phyloP scores from a whole-genome alignment of 352 stramenopile genomes.

The Globisporangium iwayamae region DNA sequence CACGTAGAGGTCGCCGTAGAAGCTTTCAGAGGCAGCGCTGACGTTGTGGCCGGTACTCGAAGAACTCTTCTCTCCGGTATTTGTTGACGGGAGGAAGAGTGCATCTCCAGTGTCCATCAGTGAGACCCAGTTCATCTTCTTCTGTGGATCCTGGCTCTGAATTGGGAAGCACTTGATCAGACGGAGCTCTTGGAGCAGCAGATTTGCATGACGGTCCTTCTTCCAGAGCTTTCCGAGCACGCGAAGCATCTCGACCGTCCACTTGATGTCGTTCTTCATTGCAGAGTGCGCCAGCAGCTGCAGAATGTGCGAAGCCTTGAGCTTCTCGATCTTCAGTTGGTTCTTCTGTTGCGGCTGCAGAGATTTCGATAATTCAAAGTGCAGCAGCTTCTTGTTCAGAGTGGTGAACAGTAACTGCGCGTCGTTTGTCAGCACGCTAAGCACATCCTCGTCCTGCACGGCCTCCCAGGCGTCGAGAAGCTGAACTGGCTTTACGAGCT shows the following conservation, averaged over 20 bases:
- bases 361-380: conserved; percentile 30
- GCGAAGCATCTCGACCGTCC: conserved; percentile 39
- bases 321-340: conserved; percentile 59
- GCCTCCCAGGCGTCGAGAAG: conserved; percentile 46
- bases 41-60: not conserved
- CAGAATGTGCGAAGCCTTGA: conserved; percentile 61
- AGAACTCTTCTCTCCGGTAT: conserved; percentile 6
- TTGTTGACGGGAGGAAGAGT: conserved; percentile 17
- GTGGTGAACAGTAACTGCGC: conserved; percentile 25
- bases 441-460: conserved; percentile 16
- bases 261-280: conserved; percentile 32
- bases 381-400: conserved; percentile 54
- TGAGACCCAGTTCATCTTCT: conserved; percentile 30
- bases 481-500: conserved; percentile 29
- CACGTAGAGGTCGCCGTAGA: conserved; percentile 39
- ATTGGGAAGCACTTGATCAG: conserved; percentile 75
- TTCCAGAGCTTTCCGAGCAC: conserved; percentile 59
- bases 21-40: conserved; percentile 18
- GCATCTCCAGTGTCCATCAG: conserved; percentile 39
- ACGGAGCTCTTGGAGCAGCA: conserved; percentile 61
- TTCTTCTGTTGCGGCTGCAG: conserved; percentile 49
- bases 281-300: conserved; percentile 38
- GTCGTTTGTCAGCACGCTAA: conserved; percentile 11
- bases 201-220: conserved; percentile 37
- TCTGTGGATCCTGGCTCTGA: conserved; percentile 15